These are phyloP conservation scores for Stachybotrys chartarum DNA, from an alignment of 2,329 filamentous ascomycete genomes.

Conservation along the genomic window DNA sequence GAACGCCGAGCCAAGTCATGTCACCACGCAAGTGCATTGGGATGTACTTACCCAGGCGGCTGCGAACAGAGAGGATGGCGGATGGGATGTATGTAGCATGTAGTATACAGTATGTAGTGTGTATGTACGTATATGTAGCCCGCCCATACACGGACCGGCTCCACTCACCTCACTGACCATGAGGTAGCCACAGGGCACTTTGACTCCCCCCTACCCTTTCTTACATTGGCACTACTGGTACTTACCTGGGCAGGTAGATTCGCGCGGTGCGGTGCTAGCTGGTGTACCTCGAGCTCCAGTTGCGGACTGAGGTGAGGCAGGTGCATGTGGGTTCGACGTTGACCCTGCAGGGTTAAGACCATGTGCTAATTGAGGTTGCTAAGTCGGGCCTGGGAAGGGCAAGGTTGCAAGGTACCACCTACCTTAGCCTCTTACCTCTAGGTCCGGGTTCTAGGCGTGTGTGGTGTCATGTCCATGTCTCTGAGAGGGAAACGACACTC, in stretches of 20 bases:
- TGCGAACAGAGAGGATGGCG: too few species aligned
- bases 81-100: too few species aligned
- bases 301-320: not conserved
- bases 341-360: not conserved
- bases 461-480: constrained; percentile 6
- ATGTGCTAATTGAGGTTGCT: not conserved
- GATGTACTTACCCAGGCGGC: not conserved
- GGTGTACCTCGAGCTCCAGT: too few species aligned
- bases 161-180: too few species aligned
- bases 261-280: too few species aligned
- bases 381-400: not conserved
- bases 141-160: too few species aligned
- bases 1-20: not conserved
- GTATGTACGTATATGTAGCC: too few species aligned
- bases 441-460: constrained; percentile 3
- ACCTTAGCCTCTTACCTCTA: not conserved
- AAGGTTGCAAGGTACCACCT: not conserved
- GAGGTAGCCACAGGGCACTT: too few species aligned
- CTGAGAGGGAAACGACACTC: constrained; percentile 15
- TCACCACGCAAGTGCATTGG: not conserved
- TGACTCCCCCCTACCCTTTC: too few species aligned
- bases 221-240: too few species aligned
- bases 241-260: too few species aligned
- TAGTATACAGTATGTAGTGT: too few species aligned
- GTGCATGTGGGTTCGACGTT: not conserved